Conservation (phyloP, 2,329 filamentous ascomycete species). For the Scolecobasidium constrictum region DNA sequence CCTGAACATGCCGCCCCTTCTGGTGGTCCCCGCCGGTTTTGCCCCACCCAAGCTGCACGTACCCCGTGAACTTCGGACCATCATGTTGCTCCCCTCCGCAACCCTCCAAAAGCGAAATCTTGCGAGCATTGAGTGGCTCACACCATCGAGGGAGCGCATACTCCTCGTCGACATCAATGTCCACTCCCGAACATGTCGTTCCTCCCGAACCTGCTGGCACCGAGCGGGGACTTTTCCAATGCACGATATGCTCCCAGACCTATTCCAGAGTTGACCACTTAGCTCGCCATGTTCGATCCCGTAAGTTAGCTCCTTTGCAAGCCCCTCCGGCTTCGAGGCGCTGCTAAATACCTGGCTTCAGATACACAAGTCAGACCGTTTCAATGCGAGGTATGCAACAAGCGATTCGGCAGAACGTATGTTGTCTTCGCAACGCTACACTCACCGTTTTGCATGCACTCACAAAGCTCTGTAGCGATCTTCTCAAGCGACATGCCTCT, state of each 20-base stretch:
- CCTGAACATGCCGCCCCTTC: too few species aligned
- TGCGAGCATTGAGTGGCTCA: too few species aligned
- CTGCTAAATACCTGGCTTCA: constrained; percentile 9
- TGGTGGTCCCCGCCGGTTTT: too few species aligned
- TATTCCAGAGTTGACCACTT: constrained; percentile 44
- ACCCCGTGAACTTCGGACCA: too few species aligned
- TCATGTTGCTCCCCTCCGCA: too few species aligned
- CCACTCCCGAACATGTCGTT: too few species aligned
- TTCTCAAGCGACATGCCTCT: constrained; percentile 40
- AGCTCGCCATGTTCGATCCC: constrained; percentile 41
- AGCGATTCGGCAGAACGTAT: constrained; percentile 35
- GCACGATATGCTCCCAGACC: constrained; percentile 40
- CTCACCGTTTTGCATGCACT: background rate
- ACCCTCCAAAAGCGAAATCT: too few species aligned
- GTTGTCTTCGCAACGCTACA: constrained; percentile 10
- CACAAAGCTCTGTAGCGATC: constrained; percentile 28
- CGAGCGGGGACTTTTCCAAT: constrained; percentile 32
- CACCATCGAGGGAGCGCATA: too few species aligned
- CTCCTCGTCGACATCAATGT: too few species aligned
- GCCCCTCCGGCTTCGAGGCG: background rate
- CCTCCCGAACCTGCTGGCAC: too few species aligned
- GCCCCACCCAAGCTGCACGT: too few species aligned
- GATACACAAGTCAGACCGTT: constrained; percentile 35
- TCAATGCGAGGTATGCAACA: constrained; percentile 32
- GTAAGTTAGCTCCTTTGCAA: constrained; percentile 20